Evolutionary conservation across 1,284 basidiomycete genomes (phyloP).

Genomic region (Austroboletus rostrupii): DNA sequence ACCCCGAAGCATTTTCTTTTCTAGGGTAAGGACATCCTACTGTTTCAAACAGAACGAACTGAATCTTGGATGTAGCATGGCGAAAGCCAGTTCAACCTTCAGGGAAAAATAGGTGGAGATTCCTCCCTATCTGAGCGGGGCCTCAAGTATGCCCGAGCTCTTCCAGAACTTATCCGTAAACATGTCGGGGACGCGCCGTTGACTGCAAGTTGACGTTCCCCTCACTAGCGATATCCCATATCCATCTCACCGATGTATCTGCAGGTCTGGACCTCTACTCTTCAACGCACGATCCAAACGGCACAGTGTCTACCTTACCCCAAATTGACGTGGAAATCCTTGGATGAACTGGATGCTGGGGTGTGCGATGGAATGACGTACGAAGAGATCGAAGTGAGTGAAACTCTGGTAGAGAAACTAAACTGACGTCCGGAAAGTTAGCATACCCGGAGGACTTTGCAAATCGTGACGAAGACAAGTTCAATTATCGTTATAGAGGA

Average conservation of each 20-base stretch:
- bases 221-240: not conserved
- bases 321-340: slow-evolving; percentile 97
- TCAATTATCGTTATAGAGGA: slow-evolving; percentile 95
- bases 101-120: slow-evolving; percentile 97
- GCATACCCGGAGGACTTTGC: slow-evolving; percentile 98
- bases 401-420: not conserved
- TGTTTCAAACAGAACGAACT: not conserved
- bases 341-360: slow-evolving; percentile 97
- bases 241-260: slow-evolving; percentile 7
- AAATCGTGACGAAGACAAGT: slow-evolving; percentile 99
- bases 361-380: slow-evolving; percentile 99
- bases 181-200: slow-evolving; percentile 88
- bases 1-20: slow-evolving; percentile 95
- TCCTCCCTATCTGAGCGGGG: slow-evolving; percentile 84
- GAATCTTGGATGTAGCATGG: slow-evolving; percentile 68
- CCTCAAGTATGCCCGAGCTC: slow-evolving; percentile 78
- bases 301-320: slow-evolving; percentile 79
- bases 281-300: slow-evolving; percentile 91
- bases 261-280: slow-evolving; percentile 96
- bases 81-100: slow-evolving; percentile 95
- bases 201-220: slow-evolving; percentile 56
- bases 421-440: slow-evolving; percentile 45
- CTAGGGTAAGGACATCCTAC: slow-evolving; percentile 58
- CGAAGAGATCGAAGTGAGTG: slow-evolving; percentile 88
- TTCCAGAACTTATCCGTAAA: slow-evolving; percentile 86